These are phyloP conservation scores for Coniophora puteana DNA, from an alignment of 1,284 basidiomycete species.

Conservation along the genomic window DNA sequence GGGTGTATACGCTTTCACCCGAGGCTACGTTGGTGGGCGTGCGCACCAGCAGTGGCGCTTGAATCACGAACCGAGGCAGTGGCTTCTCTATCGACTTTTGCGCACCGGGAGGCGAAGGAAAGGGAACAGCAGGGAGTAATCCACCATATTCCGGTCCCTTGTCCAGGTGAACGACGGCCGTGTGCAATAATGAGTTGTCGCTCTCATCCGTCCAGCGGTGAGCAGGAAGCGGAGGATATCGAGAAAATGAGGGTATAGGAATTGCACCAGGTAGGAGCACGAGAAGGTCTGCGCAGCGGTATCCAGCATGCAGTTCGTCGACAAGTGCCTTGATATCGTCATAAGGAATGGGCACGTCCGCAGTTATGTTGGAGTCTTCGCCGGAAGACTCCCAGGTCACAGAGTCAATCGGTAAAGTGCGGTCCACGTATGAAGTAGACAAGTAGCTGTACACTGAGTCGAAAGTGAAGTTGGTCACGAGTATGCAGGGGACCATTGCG, in stretches of 20 bases:
- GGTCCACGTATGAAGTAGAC: conserved; percentile 43
- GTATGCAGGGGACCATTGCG: conserved; percentile 59
- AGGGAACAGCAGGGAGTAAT: conserved; percentile 38
- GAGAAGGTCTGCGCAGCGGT: conserved; percentile 67
- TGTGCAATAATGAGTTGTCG: conserved; percentile 39
- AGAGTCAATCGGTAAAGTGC: conserved; percentile 10
- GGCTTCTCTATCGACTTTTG: conserved; percentile 12
- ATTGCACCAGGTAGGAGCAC: conserved; percentile 69
- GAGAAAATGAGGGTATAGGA: conserved; percentile 67
- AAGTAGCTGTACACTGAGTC: conserved; percentile 80
- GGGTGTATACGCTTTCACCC: conserved; percentile 42
- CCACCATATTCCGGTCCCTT: conserved; percentile 21
- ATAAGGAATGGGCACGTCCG: conserved; percentile 51
- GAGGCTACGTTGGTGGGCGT: conserved; percentile 27
- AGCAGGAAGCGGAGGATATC: conserved; percentile 52
- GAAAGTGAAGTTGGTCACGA: conserved; percentile 80
- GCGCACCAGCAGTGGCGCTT: conserved; percentile 67
- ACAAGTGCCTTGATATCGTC: conserved; percentile 56
- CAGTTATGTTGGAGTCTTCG: conserved; percentile 25
- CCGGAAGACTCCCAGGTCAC: too few species aligned
- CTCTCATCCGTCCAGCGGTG: conserved; percentile 56
- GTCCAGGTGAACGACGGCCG: conserved; percentile 40
- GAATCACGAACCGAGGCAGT: conserved; percentile 39
- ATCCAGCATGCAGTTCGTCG: conserved; percentile 58
- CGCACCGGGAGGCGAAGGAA: too few species aligned